Base-by-base conservation (phyloP, 139 green algal species). In the Desmodesmus armatus region DNA sequence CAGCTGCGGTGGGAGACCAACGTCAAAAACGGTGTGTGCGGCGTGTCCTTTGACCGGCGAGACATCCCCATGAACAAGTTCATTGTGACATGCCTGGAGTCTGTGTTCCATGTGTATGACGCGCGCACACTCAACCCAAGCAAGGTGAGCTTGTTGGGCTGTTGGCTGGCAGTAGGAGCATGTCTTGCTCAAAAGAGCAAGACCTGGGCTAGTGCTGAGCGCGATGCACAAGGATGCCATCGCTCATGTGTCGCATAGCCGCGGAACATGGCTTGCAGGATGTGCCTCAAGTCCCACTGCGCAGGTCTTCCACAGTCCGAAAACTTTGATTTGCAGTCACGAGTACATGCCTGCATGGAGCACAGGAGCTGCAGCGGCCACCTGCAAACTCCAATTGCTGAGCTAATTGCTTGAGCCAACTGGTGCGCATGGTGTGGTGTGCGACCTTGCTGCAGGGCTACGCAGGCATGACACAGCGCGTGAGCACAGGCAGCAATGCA, bases 21-120 rank as follows among this genome's bases (percentile, higher is more conserved):
- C 43, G 91, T 99, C 15, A 88, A 88, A 75, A 97, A 97, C 63
- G 96, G 95, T 35, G 95, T 98, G n/a, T 98, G 95, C 79, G 90
- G 89, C 0, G 88, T 98, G 66, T 85, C 94, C 79, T 99, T 98
- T 90, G 96, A 99, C 83, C 85, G 96, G 5, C 91, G 89, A 25
- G 96, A 98, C 86, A 99, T 99, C 76, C n/a, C 90, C 27, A 98
- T 98, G 95, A 99, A 99, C 93, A 99, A 99, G 91, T 96, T 98
- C 78, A 78, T 92, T 44, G 94, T 93, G 0, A 84, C 88, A 11
- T 97, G 93, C 89, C 87, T 99, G 41, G 94, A 99, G 89, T 91
- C 90, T 3, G 88, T 94, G 72, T 96, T 97, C 73, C 92, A 96
- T 76, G 87, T 96, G 19, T 98, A 93, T 81, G 96, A 98, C 63